Evolutionary conservation across 179 eudicot species (phyloP).

Genomic region (Beta corolliflora): DNA sequence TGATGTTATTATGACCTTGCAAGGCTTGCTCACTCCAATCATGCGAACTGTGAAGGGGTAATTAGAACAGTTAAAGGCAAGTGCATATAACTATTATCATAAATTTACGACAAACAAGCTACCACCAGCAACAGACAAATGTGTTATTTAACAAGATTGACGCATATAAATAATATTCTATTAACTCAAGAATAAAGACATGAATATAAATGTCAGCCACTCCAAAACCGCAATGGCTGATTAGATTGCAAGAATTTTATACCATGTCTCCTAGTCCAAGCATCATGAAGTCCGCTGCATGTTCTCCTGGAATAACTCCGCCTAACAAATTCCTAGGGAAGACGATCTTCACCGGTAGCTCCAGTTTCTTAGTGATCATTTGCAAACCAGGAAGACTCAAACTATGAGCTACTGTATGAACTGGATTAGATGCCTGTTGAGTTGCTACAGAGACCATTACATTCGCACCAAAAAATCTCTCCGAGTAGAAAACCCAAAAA

Average conservation of each 20-base stretch:
- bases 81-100: neutral
- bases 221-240: neutral
- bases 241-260: conserved; percentile 30
- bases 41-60: neutral
- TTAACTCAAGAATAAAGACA: neutral
- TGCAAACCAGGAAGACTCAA: conserved; percentile 96
- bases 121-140: neutral
- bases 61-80: neutral
- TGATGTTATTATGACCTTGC: neutral
- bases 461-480: conserved; percentile 92
- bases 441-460: conserved; percentile 99
- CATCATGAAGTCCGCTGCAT: conserved; percentile 80
- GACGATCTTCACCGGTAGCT: conserved; percentile 92
- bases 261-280: conserved; percentile 99
- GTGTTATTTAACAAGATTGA: neutral
- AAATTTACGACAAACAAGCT: neutral
- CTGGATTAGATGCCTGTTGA: conserved; percentile 96
- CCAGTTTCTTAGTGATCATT: conserved; percentile 83
- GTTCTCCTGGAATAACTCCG: conserved; percentile 61
- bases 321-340: conserved; percentile 90
- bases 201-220: neutral
- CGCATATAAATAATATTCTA: neutral
- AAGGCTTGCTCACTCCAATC: neutral
- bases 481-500: conserved; percentile 97
- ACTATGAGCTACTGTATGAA: conserved; percentile 91